Percentiles rank a stretch among this genome's conserved stretches.
These are phyloP conservation scores for Chaetomium sp. DNA, from an alignment of 2,329 filamentous ascomycete genomes.

Conservation along the genomic window DNA sequence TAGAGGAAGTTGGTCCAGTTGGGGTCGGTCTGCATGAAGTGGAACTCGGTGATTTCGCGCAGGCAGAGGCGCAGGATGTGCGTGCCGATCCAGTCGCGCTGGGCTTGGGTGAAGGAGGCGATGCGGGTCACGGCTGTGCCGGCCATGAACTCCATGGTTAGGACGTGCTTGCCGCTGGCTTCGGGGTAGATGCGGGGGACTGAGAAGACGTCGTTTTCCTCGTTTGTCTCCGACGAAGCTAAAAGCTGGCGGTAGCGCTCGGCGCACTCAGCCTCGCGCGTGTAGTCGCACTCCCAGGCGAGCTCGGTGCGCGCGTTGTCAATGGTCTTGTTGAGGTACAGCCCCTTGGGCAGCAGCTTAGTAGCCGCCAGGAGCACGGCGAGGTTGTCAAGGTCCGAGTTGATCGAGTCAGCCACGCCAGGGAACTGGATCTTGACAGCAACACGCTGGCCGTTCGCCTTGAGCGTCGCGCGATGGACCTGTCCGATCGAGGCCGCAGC, in stretches of 20 bases:
- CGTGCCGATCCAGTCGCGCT: constrained; percentile 93
- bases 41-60: constrained; percentile 88
- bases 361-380: constrained; percentile 86
- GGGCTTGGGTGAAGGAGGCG: constrained; percentile 63
- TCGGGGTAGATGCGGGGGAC: constrained; percentile 73
- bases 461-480: constrained; percentile 79
- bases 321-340: constrained; percentile 96
- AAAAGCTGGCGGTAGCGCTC: constrained; percentile 71
- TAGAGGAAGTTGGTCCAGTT: constrained; percentile 99
- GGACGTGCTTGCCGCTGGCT: constrained; percentile 76
- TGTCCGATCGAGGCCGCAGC: constrained; percentile 96
- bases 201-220: constrained; percentile 62
- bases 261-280: constrained; percentile 77
- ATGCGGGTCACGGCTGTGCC: constrained; percentile 81
- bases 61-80: constrained; percentile 88
- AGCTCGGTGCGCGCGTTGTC: constrained; percentile 88
- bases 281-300: constrained; percentile 95
- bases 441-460: constrained; percentile 66
- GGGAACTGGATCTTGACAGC: constrained; percentile 98
- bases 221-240: background rate
- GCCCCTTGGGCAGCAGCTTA: constrained; percentile 77
- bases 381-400: constrained; percentile 92
- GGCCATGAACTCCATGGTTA: constrained; percentile 89
- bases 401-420: constrained; percentile 90
- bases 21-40: constrained; percentile 98